Evolutionary conservation across 352 stramenopile genomes (phyloP), one percentile per base, ranked within the genome.

Genomic region (Phytophthora brassicae): DNA sequence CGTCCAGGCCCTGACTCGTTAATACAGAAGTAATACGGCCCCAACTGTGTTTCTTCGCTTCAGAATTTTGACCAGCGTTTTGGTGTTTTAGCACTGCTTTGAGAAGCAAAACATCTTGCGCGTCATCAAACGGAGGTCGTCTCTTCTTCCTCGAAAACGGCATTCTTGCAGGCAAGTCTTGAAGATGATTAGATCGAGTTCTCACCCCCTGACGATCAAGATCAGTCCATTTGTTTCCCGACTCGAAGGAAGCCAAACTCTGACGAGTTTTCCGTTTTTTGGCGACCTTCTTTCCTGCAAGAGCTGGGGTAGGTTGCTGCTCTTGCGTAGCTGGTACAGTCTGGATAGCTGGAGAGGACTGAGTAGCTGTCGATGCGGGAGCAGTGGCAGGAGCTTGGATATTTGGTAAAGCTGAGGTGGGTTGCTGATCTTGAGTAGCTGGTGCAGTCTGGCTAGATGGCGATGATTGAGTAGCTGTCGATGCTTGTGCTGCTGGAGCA

Each of bases 41-140:
- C 59, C 64, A 72, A 19, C 19, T 24, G 0, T 47, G 58, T 20
- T 51, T 59, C 16, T 29, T 60, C 6, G 9, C 20, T 17, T 46
- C 52, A 36, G 64, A 56, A 8, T 29, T 12, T 16, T 26, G 23
- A 1, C 24, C 20, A 19, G 42, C 13, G 17, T 52, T 51, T 56
- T 44, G 12, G 14, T 68, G 52, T 2, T 44, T 48, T 16, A 72
- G 48, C 35, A 69, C 16, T 13, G 22, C 42, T 2, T 62, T 57
- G n/a, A 72, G 36, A 2, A 72, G 43, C 19, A 69, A 3, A 8
- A 65, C 36, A 26, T 69, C 65, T 38, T 72, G 65, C 2, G 13
- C 14, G 8, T 69, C 54, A 13, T 48, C 42, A 20, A 72, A 72
- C 24, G 16, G 31, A 17, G 69, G 69, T 0, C 48, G 47, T 19